phyloP scores from a whole-genome alignment of 139 green algal genomes.

The Closterium sp. region DNA sequence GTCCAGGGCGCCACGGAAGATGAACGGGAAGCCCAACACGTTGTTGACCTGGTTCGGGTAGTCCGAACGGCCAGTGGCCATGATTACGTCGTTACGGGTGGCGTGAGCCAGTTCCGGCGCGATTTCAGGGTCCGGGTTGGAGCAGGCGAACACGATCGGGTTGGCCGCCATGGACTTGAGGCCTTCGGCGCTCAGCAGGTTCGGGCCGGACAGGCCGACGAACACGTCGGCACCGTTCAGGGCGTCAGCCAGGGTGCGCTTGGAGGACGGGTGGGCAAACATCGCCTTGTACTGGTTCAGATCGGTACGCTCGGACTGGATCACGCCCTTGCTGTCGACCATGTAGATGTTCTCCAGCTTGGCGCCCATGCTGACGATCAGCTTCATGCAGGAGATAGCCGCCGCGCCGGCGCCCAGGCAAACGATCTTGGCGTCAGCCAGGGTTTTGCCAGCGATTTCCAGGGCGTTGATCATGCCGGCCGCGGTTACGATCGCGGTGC shows the following conservation, averaged over 20 bases:
- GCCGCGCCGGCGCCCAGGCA: constrained; percentile 54
- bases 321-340: constrained; percentile 40
- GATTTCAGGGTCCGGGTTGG: constrained; percentile 45
- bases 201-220: constrained; percentile 40
- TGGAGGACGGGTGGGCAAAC: constrained; percentile 27
- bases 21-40: constrained; percentile 55
- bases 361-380: constrained; percentile 50
- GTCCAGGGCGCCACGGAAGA: constrained; percentile 51
- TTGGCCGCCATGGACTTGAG: constrained; percentile 47
- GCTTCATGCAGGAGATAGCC: constrained; percentile 50
- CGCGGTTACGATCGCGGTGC: constrained; percentile 57
- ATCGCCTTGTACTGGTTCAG: constrained; percentile 20
- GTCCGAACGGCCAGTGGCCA: constrained; percentile 54
- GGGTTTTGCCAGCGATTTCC: constrained; percentile 49
- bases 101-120: constrained; percentile 2
- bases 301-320: constrained; percentile 51
- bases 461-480: constrained; percentile 56
- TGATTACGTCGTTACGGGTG: constrained; percentile 49
- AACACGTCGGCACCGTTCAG: constrained; percentile 56
- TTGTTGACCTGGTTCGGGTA: constrained; percentile 60
- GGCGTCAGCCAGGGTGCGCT: constrained; percentile 49
- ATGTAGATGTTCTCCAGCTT: constrained; percentile 48
- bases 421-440: constrained; percentile 47
- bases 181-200: constrained; percentile 50
- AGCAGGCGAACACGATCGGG: constrained; percentile 53